A percentile compares a stretch with the other conserved stretches of the same genome.
phyloP scores from a whole-genome alignment of 2,329 filamentous ascomycete species.

The Pseudogymnoascus sp. region DNA sequence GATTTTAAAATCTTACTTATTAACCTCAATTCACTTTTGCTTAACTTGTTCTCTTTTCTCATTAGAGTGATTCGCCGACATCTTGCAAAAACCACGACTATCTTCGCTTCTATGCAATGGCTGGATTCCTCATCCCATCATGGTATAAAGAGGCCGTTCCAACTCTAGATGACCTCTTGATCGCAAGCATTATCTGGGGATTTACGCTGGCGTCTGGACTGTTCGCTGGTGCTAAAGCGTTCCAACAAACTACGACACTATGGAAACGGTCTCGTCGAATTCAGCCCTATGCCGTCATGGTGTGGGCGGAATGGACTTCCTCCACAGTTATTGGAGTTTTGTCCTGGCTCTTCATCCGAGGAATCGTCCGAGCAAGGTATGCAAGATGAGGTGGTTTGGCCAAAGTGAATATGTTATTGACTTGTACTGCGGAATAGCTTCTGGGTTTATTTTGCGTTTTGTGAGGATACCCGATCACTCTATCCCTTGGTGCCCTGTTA shows the following conservation, averaged over 20 bases:
- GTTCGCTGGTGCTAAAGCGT: conserved; percentile 31
- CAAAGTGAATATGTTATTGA: background rate
- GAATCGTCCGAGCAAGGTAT: conserved; percentile 30
- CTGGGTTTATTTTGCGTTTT: conserved; percentile 21
- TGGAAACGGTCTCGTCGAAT: conserved; percentile 29
- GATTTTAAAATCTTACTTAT: background rate
- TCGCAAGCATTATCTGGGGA: conserved; percentile 34
- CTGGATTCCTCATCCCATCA: background rate
- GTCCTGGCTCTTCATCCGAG: conserved; percentile 36
- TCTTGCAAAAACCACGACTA: background rate
- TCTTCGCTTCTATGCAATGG: background rate
- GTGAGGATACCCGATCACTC: conserved; percentile 13
- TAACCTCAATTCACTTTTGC: background rate
- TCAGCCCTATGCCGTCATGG: conserved; percentile 35
- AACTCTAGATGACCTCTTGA: conserved; percentile 27
- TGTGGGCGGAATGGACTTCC: conserved; percentile 40
- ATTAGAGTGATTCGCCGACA: background rate
- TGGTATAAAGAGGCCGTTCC: background rate
- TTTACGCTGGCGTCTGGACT: conserved; percentile 33
- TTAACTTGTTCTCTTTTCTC: background rate
- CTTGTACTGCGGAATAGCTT: conserved; percentile 15
- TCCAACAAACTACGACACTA: conserved; percentile 31
- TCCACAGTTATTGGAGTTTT: conserved; percentile 35
- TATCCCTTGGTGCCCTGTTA: background rate
- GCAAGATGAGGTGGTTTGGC: background rate